Evolutionary conservation across 2,329 filamentous ascomycete species (phyloP), one percentile per base, ranked within the genome.

Genomic region (Lomentospora prolificans): DNA sequence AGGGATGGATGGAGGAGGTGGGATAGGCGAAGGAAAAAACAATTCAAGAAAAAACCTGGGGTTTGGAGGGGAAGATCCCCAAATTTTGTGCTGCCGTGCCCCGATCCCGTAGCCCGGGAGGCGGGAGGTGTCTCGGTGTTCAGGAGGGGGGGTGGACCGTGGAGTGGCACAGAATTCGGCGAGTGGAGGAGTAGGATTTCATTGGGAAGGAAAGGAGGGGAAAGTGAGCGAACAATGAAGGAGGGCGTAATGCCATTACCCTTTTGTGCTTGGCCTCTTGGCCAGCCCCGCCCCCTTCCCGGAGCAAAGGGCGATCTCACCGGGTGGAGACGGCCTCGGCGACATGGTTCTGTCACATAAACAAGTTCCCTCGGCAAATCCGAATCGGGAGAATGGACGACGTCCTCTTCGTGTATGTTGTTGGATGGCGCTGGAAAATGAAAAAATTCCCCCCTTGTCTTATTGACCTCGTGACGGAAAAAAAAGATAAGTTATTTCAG

Each of bases 1-100:
- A 33, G 30, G 30, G 30, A 33, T 12, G 30, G 30, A 33, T 12
- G 30, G 30, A 33, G 30, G 30, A 7, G 30, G 30, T 33, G 30
- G 30, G 30, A 33, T 33, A 46, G 41, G 19, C 14, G 41, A 46
- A 46, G 22, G 17, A 22, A 22, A 46, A 22, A 8, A 19, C 8
- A 46, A 12, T 39, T 39, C n/a, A 33, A 33, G 12, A 33, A 33
- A 12, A 33, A 33, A 33, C 12, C 41, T 22, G 41, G 41, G 41
- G 41, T 46, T 46, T 46, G 41, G 41, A 46, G 41, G 41, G 41
- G 41, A n/a, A 46, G 41, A 46, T 22, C 41, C 41, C 41, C 41
- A 17, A n/a, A 46, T 46, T n/a, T 22, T 46, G 41, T 3, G 41
- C 19, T 46, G 41, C 41, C 41, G 41, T 46, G 41, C 19, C 41